A percentile compares a stretch with the other conserved stretches of the same genome.
These are phyloP conservation scores for Aspergillus sclerotiicarbonarius DNA, from an alignment of 495 filamentous ascomycete genomes.

Conservation along the genomic window DNA sequence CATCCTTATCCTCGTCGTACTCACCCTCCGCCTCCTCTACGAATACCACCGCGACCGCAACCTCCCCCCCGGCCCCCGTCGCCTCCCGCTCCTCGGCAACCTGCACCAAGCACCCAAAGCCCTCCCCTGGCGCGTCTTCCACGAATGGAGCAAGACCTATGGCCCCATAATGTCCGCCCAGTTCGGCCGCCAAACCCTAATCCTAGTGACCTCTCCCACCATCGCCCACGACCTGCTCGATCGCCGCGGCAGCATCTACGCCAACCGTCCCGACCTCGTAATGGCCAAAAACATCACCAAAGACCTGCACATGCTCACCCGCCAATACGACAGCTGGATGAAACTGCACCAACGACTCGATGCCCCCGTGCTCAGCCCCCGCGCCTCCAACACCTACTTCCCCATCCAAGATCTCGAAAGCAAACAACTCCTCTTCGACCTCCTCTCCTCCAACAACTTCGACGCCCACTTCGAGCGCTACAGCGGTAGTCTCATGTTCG, in stretches of 20 bases:
- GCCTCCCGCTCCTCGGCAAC: constrained; percentile 31
- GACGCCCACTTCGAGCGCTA: constrained; percentile 19
- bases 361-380: constrained; percentile 29
- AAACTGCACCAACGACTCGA: constrained; percentile 34
- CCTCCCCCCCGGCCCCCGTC: constrained; percentile 29
- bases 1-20: neutral
- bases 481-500: constrained; percentile 21
- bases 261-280: constrained; percentile 21
- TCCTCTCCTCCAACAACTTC: constrained; percentile 24
- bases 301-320: constrained; percentile 39
- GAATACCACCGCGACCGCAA: constrained; percentile 2
- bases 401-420: constrained; percentile 41
- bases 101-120: constrained; percentile 20
- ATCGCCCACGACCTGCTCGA: constrained; percentile 26
- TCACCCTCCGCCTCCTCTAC: constrained; percentile 6
- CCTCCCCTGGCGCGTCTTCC: constrained; percentile 17
- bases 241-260: constrained; percentile 23
- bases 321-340: constrained; percentile 42
- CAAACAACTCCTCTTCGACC: constrained; percentile 23
- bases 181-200: constrained; percentile 13
- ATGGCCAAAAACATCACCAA: constrained; percentile 23
- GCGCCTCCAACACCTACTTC: constrained; percentile 31
- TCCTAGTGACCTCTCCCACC: constrained; percentile 15
- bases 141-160: constrained; percentile 27
- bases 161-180: constrained; percentile 27